These are phyloP conservation scores for Trichoderma afroharzianum DNA, from an alignment of 2,329 filamentous ascomycete genomes.

Conservation along the genomic window DNA sequence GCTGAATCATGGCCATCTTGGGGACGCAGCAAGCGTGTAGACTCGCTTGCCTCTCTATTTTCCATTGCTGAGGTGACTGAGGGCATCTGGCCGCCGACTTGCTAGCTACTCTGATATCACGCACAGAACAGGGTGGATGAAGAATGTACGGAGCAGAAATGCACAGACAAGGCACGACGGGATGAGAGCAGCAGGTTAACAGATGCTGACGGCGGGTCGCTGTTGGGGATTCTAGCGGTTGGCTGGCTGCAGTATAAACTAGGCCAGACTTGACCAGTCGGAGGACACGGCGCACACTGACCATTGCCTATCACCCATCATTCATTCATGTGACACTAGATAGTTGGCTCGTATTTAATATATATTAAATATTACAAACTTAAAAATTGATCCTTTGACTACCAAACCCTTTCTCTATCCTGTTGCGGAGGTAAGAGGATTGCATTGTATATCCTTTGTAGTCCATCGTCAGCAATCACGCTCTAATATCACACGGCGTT, in stretches of 20 bases:
- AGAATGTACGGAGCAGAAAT: not conserved
- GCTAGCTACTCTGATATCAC: not conserved
- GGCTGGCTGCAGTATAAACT: not conserved
- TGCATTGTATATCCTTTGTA: not conserved
- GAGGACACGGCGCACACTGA: not conserved
- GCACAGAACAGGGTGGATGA: not conserved
- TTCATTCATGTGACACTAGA: not conserved
- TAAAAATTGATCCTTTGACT: not conserved
- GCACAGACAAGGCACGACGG: not conserved
- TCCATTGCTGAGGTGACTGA: not conserved
- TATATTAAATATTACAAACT: not conserved
- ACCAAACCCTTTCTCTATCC: not conserved
- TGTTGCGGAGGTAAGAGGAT: not conserved
- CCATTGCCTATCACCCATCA: not conserved
- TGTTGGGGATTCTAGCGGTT: not conserved
- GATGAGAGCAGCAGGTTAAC: not conserved
- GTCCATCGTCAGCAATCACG: not conserved
- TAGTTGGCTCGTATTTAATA: not conserved
- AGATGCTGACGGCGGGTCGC: not conserved
- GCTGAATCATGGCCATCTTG: not conserved
- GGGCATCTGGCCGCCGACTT: not conserved
- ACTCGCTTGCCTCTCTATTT: not conserved
- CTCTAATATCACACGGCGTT: not conserved
- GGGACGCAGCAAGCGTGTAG: not conserved
- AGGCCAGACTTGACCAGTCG: not conserved